phyloP scores from a whole-genome alignment of 129 eudicot species.

The Calendula officinalis region DNA sequence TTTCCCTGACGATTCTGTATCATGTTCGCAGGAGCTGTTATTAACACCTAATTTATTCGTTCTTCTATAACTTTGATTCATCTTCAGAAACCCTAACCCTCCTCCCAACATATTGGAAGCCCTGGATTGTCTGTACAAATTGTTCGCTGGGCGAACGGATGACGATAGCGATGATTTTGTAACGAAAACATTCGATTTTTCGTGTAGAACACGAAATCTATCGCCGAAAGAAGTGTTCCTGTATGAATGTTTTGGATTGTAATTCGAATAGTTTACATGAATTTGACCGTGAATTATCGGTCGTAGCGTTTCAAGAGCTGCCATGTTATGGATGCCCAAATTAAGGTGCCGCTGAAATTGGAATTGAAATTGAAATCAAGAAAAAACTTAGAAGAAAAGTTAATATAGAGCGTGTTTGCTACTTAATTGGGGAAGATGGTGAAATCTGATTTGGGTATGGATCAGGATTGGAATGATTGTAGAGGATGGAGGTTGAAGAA shows the following conservation, averaged over 20 bases:
- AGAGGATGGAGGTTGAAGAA: constrained; percentile 21
- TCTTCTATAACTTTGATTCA: constrained; percentile 17
- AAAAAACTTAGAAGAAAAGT: background rate
- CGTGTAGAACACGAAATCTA: constrained; percentile 37
- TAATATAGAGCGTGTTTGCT: too few species aligned
- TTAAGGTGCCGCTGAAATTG: background rate
- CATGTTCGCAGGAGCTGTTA: constrained; percentile 59
- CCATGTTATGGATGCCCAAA: constrained; percentile 21
- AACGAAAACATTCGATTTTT: constrained; percentile 26
- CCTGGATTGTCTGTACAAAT: constrained; percentile 48
- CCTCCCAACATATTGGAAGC: constrained; percentile 39
- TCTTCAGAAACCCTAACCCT: constrained; percentile 38
- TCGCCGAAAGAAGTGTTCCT: constrained; percentile 34
- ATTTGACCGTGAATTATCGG: constrained; percentile 54
- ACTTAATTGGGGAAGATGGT: too few species aligned
- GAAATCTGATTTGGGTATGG: too few species aligned
- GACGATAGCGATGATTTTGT: constrained; percentile 29
- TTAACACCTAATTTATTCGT: constrained; percentile 46
- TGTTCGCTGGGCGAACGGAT: constrained; percentile 26
- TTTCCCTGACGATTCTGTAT: constrained; percentile 47
- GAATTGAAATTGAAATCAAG: background rate
- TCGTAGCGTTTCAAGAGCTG: constrained; percentile 48
- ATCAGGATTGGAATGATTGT: background rate
- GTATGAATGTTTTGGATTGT: constrained; percentile 23
- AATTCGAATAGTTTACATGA: constrained; percentile 34